Base-by-base conservation (phyloP, 2,329 filamentous ascomycete species). In the Colletotrichum kahawae region DNA sequence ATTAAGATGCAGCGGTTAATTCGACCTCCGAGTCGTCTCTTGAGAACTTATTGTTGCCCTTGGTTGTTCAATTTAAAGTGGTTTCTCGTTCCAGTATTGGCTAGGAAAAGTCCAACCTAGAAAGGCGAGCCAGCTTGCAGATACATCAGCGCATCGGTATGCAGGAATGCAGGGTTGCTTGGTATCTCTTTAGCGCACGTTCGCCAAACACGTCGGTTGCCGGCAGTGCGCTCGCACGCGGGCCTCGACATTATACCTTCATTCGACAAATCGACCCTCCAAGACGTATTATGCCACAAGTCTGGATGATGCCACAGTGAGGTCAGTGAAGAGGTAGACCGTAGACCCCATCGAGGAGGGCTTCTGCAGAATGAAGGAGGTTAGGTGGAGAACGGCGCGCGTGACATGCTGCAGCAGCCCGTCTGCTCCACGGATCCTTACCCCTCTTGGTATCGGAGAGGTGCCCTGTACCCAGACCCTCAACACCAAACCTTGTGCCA, bases 381-480 rank as follows among this genome's bases (percentile, higher is more conserved):
- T 71, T 71, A 62, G 68, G 18, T 71, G 68, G 14, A 31, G 21
- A 63, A 36, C 54, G 36, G 68, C 38, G 56, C 73, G 73, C 73
- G 73, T 75, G 73, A 75, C 70, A 51, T 54, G 69, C 48, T 73
- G 70, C 73, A 59, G 70, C 57, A 73, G 48, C 48, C 62, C 70
- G 65, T 59, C 36, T 38, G 59, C 43, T 69, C 70, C 64, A 75
- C 60, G 60, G 56, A 69, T 65, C 73, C 70, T 69, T 75, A 70
- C 70, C 70, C 65, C 70, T 70, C 70, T 74, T 60, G 60, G 74
- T 66, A 70, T 75, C 63, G 74, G 74, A 69, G 66, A 69, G 24
- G n/a, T 43, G 74, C 65, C 51, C 54, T 73, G 74, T 34, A 69
- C 74, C 71, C 69, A 57, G 74, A 57, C 74, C 72, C 56, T 56